phyloP scores from a whole-genome alignment of 2,329 filamentous ascomycete species.

The Monosporascus sp. region DNA sequence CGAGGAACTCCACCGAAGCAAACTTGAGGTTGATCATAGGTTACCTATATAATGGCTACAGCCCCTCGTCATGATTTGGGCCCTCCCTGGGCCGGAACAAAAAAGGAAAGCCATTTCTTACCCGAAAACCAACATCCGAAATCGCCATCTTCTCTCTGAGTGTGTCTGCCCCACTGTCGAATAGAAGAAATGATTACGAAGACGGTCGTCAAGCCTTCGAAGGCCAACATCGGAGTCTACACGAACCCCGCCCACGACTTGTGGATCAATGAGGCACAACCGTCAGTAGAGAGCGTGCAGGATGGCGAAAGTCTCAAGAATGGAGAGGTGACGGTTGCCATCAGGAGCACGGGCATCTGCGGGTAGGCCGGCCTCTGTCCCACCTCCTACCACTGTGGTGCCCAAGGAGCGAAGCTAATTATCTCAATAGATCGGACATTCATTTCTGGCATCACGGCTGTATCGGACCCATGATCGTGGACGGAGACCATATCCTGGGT shows the following conservation, averaged over 20 bases:
- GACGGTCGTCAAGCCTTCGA: constrained; percentile 47
- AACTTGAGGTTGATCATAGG: no score
- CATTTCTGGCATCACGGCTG: constrained; percentile 97
- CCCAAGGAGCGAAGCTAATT: constrained; percentile 8
- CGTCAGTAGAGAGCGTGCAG: constrained; percentile 69
- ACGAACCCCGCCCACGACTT: constrained; percentile 90
- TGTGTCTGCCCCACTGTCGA: no score
- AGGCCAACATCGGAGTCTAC: constrained; percentile 92
- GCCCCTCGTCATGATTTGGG: no score
- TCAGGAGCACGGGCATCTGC: constrained; percentile 95
- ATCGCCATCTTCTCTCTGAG: no score
- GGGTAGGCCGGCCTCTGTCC: constrained; percentile 50
- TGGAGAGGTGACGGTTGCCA: constrained; percentile 81
- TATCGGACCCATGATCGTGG: constrained; percentile 94
- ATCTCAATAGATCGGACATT: constrained; percentile 67
- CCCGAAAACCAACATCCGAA: no score
- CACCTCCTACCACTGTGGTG: no score
- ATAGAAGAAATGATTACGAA: constrained; percentile 6
- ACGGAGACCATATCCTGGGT: constrained; percentile 82
- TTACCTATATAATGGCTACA: no score
- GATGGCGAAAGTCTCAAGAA: constrained; percentile 64
- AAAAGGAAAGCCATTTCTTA: no score
- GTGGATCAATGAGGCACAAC: constrained; percentile 77
- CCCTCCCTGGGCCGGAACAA: no score
- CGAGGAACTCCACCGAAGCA: no score